Base-by-base conservation (phyloP, 2,329 filamentous ascomycete species). In the Sporothrix schenckii region DNA sequence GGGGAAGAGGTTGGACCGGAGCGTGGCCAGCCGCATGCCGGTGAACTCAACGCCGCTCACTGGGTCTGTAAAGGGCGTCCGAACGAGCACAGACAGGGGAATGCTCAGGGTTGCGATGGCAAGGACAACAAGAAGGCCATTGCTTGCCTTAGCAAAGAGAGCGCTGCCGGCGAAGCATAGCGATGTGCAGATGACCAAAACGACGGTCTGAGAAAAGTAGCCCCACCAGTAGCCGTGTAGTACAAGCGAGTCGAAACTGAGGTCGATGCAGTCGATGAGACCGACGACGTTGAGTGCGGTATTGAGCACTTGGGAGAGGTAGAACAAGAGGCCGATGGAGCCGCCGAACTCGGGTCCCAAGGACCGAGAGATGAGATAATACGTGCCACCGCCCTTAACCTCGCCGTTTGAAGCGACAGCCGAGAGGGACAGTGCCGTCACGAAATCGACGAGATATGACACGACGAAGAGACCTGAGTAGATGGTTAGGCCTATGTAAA, bases 401-500 rank as follows among this genome's bases (percentile, higher is more conserved):
- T 93, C 94, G 34, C 93, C 93, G 78, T 97, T 97, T 2, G 92
- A 94, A 47, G 93, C 93, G 75, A 97, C 94, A 11, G 93, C 93
- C 4, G 92, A 96, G 41, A 97, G 86, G 2, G 92, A 96, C 76
- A 96, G 88, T 0, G 91, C 92, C 0, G 93, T 96, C 68, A 96
- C 83, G n/a, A 95, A 84, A 77, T 95, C 91, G 74, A 97, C 90
- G 19, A 88, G 80, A 77, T 96, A 97, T n/a, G 91, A 91, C 54
- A 87, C 84, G 72, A 91, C 77, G 72, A 97, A 86, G 79, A 95
- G 86, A 66, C 87, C 90, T 92, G 74, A 60, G 63, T 3, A 49
- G 47, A 24, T 4, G 10, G 66, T 13, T 10, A 70, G 24, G 7
- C 73, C 66, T 14, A 4, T 24, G 9, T 1, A 49, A 19, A 7